phyloP scores from a whole-genome alignment of 2,329 filamentous ascomycete genomes.

The Fusarium goolgardi region DNA sequence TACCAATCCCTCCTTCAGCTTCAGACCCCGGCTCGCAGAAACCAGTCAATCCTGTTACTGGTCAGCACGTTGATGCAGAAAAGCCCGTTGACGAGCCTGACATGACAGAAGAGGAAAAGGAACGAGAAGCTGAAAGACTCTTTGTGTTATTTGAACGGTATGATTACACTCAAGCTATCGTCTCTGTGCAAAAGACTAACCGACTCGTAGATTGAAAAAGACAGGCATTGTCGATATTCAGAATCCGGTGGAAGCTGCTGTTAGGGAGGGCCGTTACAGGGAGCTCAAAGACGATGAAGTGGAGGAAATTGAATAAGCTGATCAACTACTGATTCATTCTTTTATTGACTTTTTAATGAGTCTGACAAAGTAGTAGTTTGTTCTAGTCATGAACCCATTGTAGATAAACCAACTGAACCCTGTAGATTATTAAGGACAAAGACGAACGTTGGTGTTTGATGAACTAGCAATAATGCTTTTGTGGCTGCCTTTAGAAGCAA shows the following conservation, averaged over 20 bases:
- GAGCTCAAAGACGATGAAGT: conserved; percentile 70
- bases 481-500: not conserved
- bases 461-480: not conserved
- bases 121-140: conserved; percentile 87
- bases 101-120: conserved; percentile 93
- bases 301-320: conserved; percentile 54
- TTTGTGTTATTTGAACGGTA: conserved; percentile 93
- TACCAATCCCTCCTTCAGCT: conserved; percentile 77
- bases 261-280: conserved; percentile 76
- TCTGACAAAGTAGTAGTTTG: not conserved
- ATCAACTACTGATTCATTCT: too few species aligned
- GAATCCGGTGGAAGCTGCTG: conserved; percentile 79
- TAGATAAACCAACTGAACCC: not conserved
- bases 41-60: conserved; percentile 84
- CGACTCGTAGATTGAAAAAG: conserved; percentile 66
- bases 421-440: conserved; percentile 9
- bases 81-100: conserved; percentile 68
- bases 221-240: conserved; percentile 82
- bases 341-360: not conserved
- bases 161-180: conserved; percentile 23
- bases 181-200: conserved; percentile 30
- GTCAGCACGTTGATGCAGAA: conserved; percentile 80
- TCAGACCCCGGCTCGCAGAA: conserved; percentile 58
- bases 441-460: not conserved
- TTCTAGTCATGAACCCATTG: not conserved